These are phyloP conservation scores for Phanerochaete sordida DNA, from an alignment of 768 basidiomycete genomes.

Conservation along the genomic window DNA sequence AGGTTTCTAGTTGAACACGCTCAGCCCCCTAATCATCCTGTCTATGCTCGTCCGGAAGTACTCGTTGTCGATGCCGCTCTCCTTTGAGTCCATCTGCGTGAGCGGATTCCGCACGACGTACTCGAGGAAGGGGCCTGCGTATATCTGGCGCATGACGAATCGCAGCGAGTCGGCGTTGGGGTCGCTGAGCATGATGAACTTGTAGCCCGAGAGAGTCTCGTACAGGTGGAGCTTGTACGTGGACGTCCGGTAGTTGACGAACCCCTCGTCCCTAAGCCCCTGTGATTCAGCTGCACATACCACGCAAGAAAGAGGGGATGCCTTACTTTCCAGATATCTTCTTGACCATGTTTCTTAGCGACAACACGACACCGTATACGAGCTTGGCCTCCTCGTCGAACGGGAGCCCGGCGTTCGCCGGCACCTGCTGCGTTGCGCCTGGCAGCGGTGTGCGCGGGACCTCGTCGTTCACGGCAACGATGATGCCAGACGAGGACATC, in stretches of 20 bases:
- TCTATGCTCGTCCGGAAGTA: slow-evolving; percentile 82
- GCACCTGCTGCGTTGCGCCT: slow-evolving; percentile 31
- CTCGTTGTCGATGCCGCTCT: slow-evolving; percentile 89
- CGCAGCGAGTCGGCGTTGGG: slow-evolving; percentile 80
- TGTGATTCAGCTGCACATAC: not conserved
- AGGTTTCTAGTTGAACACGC: slow-evolving; percentile 34
- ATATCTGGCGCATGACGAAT: slow-evolving; percentile 81
- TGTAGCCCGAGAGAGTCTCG: slow-evolving; percentile 90
- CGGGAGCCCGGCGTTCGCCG: slow-evolving; percentile 56
- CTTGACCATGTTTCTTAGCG: slow-evolving; percentile 90
- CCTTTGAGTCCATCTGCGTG: slow-evolving; percentile 75
- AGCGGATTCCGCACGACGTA: slow-evolving; percentile 93
- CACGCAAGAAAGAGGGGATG: not conserved
- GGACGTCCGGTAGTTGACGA: slow-evolving; percentile 87
- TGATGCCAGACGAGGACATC: slow-evolving; percentile 58
- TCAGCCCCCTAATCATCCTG: slow-evolving; percentile 62
- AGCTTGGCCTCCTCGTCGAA: slow-evolving; percentile 98
- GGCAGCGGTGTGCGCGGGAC: slow-evolving; percentile 17
- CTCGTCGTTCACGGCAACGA: slow-evolving; percentile 59
- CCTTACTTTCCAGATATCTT: slow-evolving; percentile 83
- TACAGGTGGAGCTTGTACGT: slow-evolving; percentile 91
- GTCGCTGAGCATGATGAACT: slow-evolving; percentile 92
- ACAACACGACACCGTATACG: slow-evolving; percentile 93
- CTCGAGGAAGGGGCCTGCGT: slow-evolving; percentile 91
- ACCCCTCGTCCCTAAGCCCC: slow-evolving; percentile 75